These are phyloP conservation scores for Dimargaris verticillata DNA, from an alignment of 192 early-diverging fungal genomes.

Conservation along the genomic window DNA sequence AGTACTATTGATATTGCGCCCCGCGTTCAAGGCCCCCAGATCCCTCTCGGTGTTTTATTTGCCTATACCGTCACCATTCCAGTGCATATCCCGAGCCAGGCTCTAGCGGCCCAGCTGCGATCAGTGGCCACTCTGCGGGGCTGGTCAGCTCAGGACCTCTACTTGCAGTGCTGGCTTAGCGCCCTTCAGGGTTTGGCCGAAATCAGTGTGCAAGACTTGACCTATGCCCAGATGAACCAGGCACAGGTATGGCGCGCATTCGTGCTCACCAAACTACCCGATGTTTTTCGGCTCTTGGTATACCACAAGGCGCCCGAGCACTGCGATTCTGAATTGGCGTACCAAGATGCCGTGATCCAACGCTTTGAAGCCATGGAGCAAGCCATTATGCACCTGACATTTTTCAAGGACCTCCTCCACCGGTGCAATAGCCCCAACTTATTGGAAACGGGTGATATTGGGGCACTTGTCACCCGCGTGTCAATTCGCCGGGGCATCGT, in stretches of 20 bases:
- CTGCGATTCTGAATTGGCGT: background rate
- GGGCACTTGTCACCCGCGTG: background rate
- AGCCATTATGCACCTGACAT: background rate
- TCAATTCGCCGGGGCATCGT: conserved; percentile 2
- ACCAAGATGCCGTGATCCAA: background rate
- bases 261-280: conserved; percentile 8
- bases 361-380: conserved; percentile 7
- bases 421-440: background rate
- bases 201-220: background rate
- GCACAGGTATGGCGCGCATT: conserved; percentile 10
- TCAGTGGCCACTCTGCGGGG: background rate
- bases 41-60: background rate
- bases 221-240: conserved; percentile 5
- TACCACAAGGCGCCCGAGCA: background rate
- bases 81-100: background rate
- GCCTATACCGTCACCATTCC: background rate
- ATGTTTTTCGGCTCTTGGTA: background rate
- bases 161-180: background rate
- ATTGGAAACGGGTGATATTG: conserved; percentile 4
- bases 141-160: background rate
- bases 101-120: background rate
- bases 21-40: background rate
- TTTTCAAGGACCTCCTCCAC: conserved; percentile 1
- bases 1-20: background rate
- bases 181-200: conserved; percentile 4